These are phyloP conservation scores for Achaetomiella virescens DNA, from an alignment of 495 filamentous ascomycete species.

Conservation along the genomic window DNA sequence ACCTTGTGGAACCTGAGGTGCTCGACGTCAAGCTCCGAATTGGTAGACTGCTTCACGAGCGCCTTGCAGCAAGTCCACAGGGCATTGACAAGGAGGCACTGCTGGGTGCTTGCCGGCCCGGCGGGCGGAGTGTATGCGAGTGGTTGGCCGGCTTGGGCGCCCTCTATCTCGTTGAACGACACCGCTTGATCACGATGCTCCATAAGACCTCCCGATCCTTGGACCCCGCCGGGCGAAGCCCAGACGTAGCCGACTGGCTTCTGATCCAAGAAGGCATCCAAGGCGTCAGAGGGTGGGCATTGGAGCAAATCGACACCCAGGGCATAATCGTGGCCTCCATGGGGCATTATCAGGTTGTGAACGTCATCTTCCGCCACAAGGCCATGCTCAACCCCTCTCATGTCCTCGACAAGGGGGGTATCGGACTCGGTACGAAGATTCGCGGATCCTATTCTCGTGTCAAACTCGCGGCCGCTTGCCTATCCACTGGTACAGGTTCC, in stretches of 20 bases:
- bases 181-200: neutral
- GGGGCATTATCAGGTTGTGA: neutral
- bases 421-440: too few relatives aligned
- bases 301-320: neutral
- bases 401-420: neutral
- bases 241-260: neutral
- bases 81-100: neutral
- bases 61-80: neutral
- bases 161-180: neutral
- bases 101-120: neutral
- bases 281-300: too few relatives aligned
- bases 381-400: neutral
- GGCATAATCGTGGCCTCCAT: neutral
- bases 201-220: neutral
- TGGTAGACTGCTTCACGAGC: neutral
- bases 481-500: too few relatives aligned
- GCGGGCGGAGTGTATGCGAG: neutral
- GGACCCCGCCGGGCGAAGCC: neutral
- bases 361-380: neutral
- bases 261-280: too few relatives aligned
- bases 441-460: too few relatives aligned
- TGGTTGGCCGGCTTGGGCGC: neutral
- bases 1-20: neutral
- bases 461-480: too few relatives aligned
- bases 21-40: neutral